These are phyloP conservation scores for Colletotrichum eremochloae DNA, from an alignment of 2,329 filamentous ascomycete species.

Conservation along the genomic window DNA sequence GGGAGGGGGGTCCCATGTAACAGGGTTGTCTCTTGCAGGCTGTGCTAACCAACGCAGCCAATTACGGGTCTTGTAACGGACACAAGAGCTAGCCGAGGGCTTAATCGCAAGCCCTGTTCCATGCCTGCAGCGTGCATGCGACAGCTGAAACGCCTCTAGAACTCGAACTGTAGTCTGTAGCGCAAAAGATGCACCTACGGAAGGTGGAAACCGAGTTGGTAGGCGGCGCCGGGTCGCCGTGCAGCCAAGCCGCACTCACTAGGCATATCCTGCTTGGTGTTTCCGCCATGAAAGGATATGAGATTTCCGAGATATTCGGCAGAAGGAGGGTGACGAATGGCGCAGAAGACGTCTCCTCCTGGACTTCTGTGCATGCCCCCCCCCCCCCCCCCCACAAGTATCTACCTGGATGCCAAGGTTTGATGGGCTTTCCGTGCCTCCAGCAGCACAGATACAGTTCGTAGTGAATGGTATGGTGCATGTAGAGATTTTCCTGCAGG, in stretches of 20 bases:
- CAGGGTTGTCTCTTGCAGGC: conserved; percentile 1
- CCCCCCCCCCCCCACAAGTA: not conserved
- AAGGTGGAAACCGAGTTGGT: conserved; percentile 5
- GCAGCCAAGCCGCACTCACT: conserved; percentile 5
- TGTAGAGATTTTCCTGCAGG: conserved; percentile 28
- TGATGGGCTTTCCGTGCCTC: not conserved
- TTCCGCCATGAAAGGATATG: not conserved
- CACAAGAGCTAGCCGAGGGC: conserved; percentile 14
- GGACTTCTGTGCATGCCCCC: conserved; percentile 14
- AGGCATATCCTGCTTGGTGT: not conserved
- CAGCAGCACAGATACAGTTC: not conserved
- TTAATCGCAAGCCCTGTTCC: conserved; percentile 33
- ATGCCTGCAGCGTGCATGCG: conserved; percentile 34
- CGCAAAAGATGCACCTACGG: conserved; percentile 19
- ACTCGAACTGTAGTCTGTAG: conserved; percentile 21
- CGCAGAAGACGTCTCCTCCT: conserved; percentile 10
- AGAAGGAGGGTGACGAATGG: not conserved
- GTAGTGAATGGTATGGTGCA: not conserved
- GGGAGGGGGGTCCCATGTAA: conserved; percentile 5
- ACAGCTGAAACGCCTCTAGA: conserved; percentile 39
- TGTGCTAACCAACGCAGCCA: conserved; percentile 16
- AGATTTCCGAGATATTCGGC: not conserved
- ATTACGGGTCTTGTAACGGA: conserved; percentile 22
- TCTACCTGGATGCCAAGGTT: conserved; percentile 13
- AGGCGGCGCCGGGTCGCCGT: conserved; percentile 1